These are phyloP conservation scores for Wickerhamomyces strasburgensis DNA, from an alignment of 805 yeast genomes.

Conservation along the genomic window DNA sequence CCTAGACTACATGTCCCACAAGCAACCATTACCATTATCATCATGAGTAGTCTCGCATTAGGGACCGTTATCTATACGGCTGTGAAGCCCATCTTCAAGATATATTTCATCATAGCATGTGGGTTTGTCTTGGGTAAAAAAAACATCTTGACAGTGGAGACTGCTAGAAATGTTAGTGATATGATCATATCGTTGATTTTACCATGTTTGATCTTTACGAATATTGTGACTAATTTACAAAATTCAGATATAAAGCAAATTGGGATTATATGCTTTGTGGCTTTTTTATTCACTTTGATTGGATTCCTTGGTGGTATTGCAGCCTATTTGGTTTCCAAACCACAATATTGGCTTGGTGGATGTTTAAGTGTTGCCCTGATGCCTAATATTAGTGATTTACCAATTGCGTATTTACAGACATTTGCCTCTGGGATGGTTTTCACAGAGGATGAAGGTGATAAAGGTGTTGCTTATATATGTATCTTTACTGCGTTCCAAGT, in stretches of 20 bases:
- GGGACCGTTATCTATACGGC: constrained; percentile 44
- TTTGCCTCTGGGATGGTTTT: constrained; percentile 46
- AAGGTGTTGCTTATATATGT: constrained; percentile 81
- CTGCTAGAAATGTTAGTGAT: constrained; percentile 60
- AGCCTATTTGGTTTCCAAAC: constrained; percentile 26
- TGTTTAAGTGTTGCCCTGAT: constrained; percentile 63
- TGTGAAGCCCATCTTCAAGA: constrained; percentile 72
- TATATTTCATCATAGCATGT: constrained; percentile 64
- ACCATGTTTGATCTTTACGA: constrained; percentile 64
- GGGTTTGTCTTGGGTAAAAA: constrained; percentile 57
- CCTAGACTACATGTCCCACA: too few relatives aligned
- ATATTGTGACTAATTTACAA: constrained; percentile 54
- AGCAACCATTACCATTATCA: too few relatives aligned
- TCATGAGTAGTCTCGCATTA: too few relatives aligned
- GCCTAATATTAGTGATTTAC: constrained; percentile 73
- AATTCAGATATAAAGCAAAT: constrained; percentile 63
- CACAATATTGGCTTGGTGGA: constrained; percentile 69
- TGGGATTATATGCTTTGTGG: constrained; percentile 55
- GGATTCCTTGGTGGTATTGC: constrained; percentile 42
- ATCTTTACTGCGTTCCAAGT: constrained; percentile 63
- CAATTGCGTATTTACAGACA: constrained; percentile 71
- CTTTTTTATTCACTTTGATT: constrained; percentile 45
- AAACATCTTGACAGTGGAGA: constrained; percentile 57
- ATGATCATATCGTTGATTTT: constrained; percentile 54
- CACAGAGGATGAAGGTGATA: constrained; percentile 52